Conservation (phyloP, 1,284 basidiomycete species). For the Sporisorium exsertum region DNA sequence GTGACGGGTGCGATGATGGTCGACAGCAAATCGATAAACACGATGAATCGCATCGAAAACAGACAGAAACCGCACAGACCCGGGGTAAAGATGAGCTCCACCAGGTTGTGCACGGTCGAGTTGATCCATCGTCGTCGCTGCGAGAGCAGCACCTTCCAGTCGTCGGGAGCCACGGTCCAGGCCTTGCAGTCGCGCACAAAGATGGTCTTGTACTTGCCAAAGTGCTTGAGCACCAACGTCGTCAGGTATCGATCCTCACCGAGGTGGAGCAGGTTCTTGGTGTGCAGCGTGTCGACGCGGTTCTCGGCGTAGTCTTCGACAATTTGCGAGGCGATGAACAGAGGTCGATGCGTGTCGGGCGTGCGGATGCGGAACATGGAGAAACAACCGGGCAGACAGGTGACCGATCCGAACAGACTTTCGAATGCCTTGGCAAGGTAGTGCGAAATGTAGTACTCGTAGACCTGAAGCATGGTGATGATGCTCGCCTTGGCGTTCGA, state of each 20-base stretch:
- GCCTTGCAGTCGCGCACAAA: constrained; percentile 94
- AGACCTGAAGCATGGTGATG: constrained; percentile 96
- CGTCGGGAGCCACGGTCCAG: constrained; percentile 72
- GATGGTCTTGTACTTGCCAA: constrained; percentile 79
- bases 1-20: constrained; percentile 91
- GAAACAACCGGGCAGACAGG: constrained; percentile 84
- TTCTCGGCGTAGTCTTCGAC: constrained; percentile 95
- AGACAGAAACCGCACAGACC: constrained; percentile 92
- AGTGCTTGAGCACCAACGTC: constrained; percentile 85
- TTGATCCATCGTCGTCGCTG: constrained; percentile 99
- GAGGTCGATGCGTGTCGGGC: constrained; percentile 67
- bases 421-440: constrained; percentile 99
- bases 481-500: constrained; percentile 91
- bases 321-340: constrained; percentile 80
- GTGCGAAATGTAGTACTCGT: constrained; percentile 70
- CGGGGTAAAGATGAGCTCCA: constrained; percentile 89
- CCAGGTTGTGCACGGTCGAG: constrained; percentile 96
- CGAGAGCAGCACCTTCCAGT: constrained; percentile 93
- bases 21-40: constrained; percentile 86
- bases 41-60: constrained; percentile 96
- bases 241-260: constrained; percentile 99
- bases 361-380: constrained; percentile 68
- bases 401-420: constrained; percentile 94
- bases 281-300: constrained; percentile 94
- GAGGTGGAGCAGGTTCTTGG: constrained; percentile 86